Conservation (phyloP, 371 early-diverging fungal genomes). For the Apophysomyces sp. region DNA sequence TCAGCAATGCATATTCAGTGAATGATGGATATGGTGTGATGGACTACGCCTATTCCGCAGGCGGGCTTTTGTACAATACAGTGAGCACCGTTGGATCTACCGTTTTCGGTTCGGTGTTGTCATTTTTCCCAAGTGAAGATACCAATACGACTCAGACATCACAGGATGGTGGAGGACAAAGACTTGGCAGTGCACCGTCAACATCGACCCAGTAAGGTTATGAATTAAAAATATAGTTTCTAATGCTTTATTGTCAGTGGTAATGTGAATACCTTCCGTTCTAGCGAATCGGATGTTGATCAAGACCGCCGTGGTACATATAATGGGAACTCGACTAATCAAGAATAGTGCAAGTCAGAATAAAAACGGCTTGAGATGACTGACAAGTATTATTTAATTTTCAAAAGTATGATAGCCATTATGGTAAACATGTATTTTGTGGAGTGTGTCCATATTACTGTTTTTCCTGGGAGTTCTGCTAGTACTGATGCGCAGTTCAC, state of each 20-base stretch:
- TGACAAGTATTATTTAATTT: not conserved
- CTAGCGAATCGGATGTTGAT: slow-evolving; percentile 19
- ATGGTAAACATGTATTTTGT: too few species aligned
- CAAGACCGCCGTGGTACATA: slow-evolving; percentile 24
- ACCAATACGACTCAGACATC: slow-evolving; percentile 2
- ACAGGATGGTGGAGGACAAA: slow-evolving; percentile 6
- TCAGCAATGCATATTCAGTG: slow-evolving; percentile 21
- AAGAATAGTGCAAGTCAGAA: slow-evolving; percentile 28
- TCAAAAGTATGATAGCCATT: too few species aligned
- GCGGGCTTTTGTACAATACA: slow-evolving; percentile 24
- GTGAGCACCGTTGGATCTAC: slow-evolving; percentile 21
- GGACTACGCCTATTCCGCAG: slow-evolving; percentile 26
- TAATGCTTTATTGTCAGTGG: not conserved
- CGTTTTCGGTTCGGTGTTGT: slow-evolving; percentile 8
- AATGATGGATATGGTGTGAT: slow-evolving; percentile 10
- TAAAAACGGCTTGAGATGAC: not conserved
- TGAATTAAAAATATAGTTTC: not conserved
- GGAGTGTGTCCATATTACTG: too few species aligned
- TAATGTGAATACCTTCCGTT: slow-evolving; percentile 29
- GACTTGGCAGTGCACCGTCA: not conserved
- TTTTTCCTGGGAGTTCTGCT: too few species aligned
- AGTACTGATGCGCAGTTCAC: too few species aligned
- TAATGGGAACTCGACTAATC: slow-evolving; percentile 51
- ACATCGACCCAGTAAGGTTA: not conserved
- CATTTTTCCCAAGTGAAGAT: slow-evolving; percentile 22